Base-by-base conservation (phyloP, 495 filamentous ascomycete species). In the Oidiodendron maius region DNA sequence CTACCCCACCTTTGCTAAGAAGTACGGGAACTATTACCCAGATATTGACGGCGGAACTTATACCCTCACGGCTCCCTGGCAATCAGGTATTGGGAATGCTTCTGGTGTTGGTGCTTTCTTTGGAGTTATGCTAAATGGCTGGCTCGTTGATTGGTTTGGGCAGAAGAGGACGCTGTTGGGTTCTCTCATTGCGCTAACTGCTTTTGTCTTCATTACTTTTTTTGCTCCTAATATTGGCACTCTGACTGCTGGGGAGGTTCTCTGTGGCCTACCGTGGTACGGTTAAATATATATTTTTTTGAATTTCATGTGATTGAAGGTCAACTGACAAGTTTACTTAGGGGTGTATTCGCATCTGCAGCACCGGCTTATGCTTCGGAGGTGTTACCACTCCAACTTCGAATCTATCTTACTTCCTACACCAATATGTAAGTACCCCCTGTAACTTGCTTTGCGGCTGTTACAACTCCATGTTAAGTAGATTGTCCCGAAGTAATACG, bases 281-380 rank as follows among this genome's bases (percentile, higher is more conserved):
- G n/a, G n/a, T n/a, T 84, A 85, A 51, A 78, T 90, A 22, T 87
- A n/a, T n/a, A n/a, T n/a, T n/a, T n/a, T n/a, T 87, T 65, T 24
- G 80, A 81, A 4, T 81, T 76, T 5, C 58, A 74, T 42, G 64
- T 73, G 39, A 68, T 80, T 46, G 74, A 76, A 22, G 39, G 24
- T 41, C 39, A 41, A 41, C 39, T 41, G 17, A 41, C 39, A 41
- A 41, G n/a, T n/a, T n/a, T n/a, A n/a, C n/a, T n/a, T n/a, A n/a
- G n/a, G n/a, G 77, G 48, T 36, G 32, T 51, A 63, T 68, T 24
- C 75, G 75, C 76, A 58, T 83, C 80, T 1, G 65, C 83, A 32
- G 78, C 80, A 34, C 72, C 79, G 46, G 80, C 81, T 11, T 80
- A 80, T 52, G 65, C 65, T 24, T 50, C 52, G 10, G 52, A 55